Percentiles rank a stretch among this genome's conserved stretches.
phyloP scores from a whole-genome alignment of 73 alveolate genomes.

The Uronychia setigera region DNA sequence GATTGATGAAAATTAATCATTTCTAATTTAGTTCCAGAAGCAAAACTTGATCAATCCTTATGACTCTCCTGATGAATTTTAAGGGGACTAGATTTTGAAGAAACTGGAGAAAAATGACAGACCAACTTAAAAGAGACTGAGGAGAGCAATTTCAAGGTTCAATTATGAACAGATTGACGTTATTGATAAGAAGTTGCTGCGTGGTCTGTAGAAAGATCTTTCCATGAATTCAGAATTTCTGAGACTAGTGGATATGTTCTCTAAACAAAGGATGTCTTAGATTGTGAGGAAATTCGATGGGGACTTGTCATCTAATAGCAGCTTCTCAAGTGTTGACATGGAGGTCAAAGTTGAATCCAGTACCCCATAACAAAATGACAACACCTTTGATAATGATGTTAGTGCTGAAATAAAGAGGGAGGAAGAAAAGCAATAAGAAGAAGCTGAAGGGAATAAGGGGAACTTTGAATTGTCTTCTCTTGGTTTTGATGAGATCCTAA shows the following conservation, averaged over 20 bases:
- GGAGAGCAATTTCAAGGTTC: not conserved
- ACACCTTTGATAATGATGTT: no score
- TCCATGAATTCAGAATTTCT: not conserved
- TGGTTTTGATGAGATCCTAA: no score
- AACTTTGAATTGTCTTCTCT: no score
- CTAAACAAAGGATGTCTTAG: not conserved
- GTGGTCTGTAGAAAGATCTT: not conserved
- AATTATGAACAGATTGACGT: not conserved
- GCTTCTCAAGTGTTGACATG: no score
- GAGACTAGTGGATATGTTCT: not conserved
- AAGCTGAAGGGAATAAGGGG: no score
- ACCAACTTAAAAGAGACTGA: not conserved
- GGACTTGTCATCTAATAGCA: not conserved
- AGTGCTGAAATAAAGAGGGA: no score
- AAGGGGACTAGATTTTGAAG: not conserved
- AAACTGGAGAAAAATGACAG: not conserved
- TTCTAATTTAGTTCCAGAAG: not conserved
- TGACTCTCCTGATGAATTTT: not conserved
- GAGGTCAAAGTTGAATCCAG: no score
- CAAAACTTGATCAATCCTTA: not conserved
- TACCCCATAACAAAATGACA: no score
- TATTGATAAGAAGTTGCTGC: not conserved
- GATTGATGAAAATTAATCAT: not conserved
- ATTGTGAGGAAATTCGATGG: no score
- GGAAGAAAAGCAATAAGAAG: no score